Conservation (phyloP, 768 basidiomycete genomes). For the Lanmaoa rubissima region DNA sequence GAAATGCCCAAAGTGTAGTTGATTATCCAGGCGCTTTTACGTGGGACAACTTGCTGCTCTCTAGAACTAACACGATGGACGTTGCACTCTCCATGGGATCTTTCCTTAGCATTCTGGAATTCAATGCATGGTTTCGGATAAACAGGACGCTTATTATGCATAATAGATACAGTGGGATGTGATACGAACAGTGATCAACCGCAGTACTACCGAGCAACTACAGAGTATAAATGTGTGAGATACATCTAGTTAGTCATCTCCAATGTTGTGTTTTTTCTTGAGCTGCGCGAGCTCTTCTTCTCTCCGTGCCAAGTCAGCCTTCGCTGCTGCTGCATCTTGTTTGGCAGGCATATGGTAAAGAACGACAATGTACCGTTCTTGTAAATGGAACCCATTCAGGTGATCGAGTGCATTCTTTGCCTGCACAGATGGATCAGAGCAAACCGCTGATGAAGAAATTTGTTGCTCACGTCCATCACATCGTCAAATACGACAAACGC, state of each 20-base stretch:
- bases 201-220: conserved; percentile 9
- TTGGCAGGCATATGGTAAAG: conserved; percentile 98
- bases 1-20: conserved; percentile 46
- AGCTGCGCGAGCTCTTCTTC: conserved; percentile 87
- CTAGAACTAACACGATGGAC: conserved; percentile 5
- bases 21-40: conserved; percentile 8
- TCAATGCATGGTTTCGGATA: conserved; percentile 3
- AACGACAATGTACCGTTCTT: conserved; percentile 98
- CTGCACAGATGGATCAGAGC: conserved; percentile 40
- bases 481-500: conserved; percentile 97
- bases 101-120: conserved; percentile 8
- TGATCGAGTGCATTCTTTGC: conserved; percentile 97
- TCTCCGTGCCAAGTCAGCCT: conserved; percentile 85
- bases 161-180: not conserved
- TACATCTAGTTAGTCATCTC: conserved; percentile 54
- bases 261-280: conserved; percentile 85
- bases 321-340: conserved; percentile 89
- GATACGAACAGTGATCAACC: conserved; percentile 1
- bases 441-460: not conserved
- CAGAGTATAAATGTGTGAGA: conserved; percentile 11
- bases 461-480: conserved; percentile 81
- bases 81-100: conserved; percentile 8
- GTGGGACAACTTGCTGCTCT: conserved; percentile 4
- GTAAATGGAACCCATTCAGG: conserved; percentile 95
- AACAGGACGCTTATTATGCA: conserved; percentile 10